These are phyloP conservation scores for Aspergillus latus DNA, from an alignment of 2,329 filamentous ascomycete species.

Conservation along the genomic window DNA sequence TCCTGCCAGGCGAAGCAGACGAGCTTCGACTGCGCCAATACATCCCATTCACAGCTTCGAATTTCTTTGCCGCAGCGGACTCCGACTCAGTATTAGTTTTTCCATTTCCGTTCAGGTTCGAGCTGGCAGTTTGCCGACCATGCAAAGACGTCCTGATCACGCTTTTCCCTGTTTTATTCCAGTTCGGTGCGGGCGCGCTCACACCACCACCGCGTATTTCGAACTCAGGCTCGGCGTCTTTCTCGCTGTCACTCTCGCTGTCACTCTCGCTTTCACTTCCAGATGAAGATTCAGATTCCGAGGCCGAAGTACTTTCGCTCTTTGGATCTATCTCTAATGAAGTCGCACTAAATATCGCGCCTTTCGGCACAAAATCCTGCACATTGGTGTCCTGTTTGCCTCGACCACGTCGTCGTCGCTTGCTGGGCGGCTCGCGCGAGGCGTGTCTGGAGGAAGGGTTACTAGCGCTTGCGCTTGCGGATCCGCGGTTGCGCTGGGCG, in stretches of 20 bases:
- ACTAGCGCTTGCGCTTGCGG: constrained; percentile 8
- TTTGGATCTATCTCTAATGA: constrained; percentile 35
- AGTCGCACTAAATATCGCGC: constrained; percentile 36
- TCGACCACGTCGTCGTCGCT: constrained; percentile 30
- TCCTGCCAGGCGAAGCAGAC: constrained; percentile 26
- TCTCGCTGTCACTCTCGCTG: not conserved
- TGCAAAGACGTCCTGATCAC: constrained; percentile 46
- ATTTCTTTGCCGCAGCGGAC: constrained; percentile 20
- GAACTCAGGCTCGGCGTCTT: not conserved
- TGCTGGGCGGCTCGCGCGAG: constrained; percentile 23
- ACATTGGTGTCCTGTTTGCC: constrained; percentile 26
- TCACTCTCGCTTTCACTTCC: constrained; percentile 9
- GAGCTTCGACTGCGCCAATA: constrained; percentile 41
- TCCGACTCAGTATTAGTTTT: not conserved
- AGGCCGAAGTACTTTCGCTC: constrained; percentile 30
- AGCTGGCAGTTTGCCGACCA: constrained; percentile 21
- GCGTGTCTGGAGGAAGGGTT: constrained; percentile 25
- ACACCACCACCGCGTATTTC: constrained; percentile 17
- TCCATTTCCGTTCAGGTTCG: constrained; percentile 12
- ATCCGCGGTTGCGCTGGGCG: constrained; percentile 33
- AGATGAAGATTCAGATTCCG: constrained; percentile 17
- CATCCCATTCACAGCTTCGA: constrained; percentile 38
- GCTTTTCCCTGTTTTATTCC: constrained; percentile 46
- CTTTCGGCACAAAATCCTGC: constrained; percentile 40
- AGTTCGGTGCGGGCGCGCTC: constrained; percentile 36